These are phyloP conservation scores for Endoconidiophora laricicola DNA, from an alignment of 2,329 filamentous ascomycete species.

Conservation along the genomic window DNA sequence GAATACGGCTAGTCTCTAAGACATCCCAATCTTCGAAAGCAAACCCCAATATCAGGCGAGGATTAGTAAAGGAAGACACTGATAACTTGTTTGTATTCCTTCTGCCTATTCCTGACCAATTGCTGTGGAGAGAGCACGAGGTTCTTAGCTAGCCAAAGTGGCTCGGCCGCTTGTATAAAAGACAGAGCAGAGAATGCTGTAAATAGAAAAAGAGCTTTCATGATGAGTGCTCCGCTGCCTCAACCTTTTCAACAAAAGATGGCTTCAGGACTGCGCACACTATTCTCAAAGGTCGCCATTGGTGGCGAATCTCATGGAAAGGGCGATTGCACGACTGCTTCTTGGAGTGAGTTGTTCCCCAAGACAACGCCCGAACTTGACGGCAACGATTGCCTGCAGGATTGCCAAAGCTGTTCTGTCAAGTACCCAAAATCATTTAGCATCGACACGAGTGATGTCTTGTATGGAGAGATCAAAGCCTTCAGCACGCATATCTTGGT, in stretches of 20 bases:
- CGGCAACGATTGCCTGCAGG: slow-evolving; percentile 75
- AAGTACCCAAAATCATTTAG: slow-evolving; percentile 56
- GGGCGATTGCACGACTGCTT: slow-evolving; percentile 14
- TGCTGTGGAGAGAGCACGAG: no score
- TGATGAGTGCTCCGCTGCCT: not conserved
- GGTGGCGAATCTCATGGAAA: slow-evolving; percentile 10
- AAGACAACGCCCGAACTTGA: slow-evolving; percentile 60
- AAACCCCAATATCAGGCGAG: no score
- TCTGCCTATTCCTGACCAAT: no score
- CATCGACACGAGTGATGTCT: slow-evolving; percentile 58
- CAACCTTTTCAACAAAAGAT: slow-evolving; percentile 19
- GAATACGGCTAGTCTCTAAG: no score
- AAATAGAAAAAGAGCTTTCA: not conserved
- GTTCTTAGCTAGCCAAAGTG: no score
- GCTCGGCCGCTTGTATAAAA: no score
- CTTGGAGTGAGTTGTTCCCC: slow-evolving; percentile 44
- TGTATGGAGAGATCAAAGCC: slow-evolving; percentile 74
- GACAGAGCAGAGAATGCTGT: not conserved
- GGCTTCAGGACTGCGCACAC: slow-evolving; percentile 26
- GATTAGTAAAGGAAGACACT: no score
- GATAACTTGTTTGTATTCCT: no score
- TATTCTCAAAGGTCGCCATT: slow-evolving; percentile 22
- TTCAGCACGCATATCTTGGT: slow-evolving; percentile 85
- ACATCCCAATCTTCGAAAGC: no score
- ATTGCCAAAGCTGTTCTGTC: slow-evolving; percentile 68